Evolutionary conservation across 2,329 filamentous ascomycete species (phyloP).

Genomic region (Ceratocystis alfenasii): DNA sequence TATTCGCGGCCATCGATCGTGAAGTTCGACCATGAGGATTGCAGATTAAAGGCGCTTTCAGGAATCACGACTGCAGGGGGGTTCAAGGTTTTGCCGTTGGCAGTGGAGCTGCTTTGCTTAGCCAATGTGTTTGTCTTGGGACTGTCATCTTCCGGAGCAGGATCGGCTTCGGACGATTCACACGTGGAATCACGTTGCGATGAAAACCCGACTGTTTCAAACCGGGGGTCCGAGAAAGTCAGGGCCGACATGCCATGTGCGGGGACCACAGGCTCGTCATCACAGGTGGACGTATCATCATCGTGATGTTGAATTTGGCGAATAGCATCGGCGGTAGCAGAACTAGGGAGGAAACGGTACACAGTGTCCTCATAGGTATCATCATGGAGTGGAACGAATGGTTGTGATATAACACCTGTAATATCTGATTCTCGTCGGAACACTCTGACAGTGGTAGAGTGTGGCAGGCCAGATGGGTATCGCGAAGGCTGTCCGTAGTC

Average conservation of each 20-base stretch:
- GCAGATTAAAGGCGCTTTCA: constrained; percentile 40
- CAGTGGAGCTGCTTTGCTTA: constrained; percentile 27
- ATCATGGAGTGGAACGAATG: constrained; percentile 13
- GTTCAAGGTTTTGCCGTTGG: constrained; percentile 35
- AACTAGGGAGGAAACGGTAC: constrained; percentile 30
- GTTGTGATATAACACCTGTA: constrained; percentile 10
- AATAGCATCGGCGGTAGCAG: constrained; percentile 25
- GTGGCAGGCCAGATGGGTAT: constrained; percentile 9
- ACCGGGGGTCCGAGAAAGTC: constrained; percentile 1
- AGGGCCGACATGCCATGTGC: constrained; percentile 21
- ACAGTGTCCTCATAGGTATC: constrained; percentile 30
- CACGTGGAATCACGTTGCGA: constrained; percentile 33
- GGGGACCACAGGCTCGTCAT: constrained; percentile 25
- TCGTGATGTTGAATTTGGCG: constrained; percentile 28
- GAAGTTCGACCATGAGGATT: constrained; percentile 50
- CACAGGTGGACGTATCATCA: constrained; percentile 29
- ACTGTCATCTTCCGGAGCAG: constrained; percentile 25
- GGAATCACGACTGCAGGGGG: constrained; percentile 37
- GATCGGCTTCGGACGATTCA: constrained; percentile 31
- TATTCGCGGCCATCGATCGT: constrained; percentile 42
- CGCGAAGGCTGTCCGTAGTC: constrained; percentile 29
- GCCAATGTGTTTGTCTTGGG: background rate
- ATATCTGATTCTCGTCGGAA: constrained; percentile 35
- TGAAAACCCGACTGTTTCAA: constrained; percentile 23
- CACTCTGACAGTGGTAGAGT: constrained; percentile 29